phyloP scores from a whole-genome alignment of 257 asterid species.

The Solanum habrochaites region DNA sequence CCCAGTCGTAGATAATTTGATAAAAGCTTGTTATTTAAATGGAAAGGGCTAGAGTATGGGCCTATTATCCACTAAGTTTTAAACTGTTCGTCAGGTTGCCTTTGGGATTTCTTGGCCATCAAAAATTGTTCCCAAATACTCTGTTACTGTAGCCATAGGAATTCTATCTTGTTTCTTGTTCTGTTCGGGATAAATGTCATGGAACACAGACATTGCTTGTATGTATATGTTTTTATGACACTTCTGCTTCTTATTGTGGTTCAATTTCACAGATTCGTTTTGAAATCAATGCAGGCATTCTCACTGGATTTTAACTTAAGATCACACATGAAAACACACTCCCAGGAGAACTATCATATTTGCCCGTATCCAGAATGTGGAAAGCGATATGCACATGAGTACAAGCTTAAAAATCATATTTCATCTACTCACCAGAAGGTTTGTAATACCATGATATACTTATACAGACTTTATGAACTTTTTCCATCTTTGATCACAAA shows the following conservation, averaged over 20 bases:
- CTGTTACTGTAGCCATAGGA: background rate
- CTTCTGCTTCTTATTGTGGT: background rate
- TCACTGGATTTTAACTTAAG: slow-evolving; percentile 93
- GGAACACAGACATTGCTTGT: background rate
- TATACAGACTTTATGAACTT: background rate
- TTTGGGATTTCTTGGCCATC: background rate
- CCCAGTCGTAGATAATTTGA: background rate
- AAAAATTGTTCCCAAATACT: background rate
- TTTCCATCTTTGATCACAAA: background rate
- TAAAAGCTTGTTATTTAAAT: background rate
- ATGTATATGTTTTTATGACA: background rate
- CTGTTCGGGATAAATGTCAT: background rate
- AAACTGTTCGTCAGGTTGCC: background rate
- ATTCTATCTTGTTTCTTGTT: background rate
- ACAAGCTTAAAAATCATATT: slow-evolving; percentile 90
- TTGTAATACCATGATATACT: background rate
- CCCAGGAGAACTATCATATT: slow-evolving; percentile 94
- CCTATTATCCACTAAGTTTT: background rate
- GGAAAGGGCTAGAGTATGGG: background rate
- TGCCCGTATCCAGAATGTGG: slow-evolving; percentile 97
- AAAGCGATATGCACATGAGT: slow-evolving; percentile 94
- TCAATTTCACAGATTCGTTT: background rate
- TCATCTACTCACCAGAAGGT: slow-evolving; percentile 87
- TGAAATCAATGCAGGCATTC: slow-evolving; percentile 60
- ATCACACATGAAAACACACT: slow-evolving; percentile 98